These are phyloP conservation scores for Hortiboletus flavorubellus DNA, from an alignment of 768 basidiomycete genomes.

Conservation along the genomic window DNA sequence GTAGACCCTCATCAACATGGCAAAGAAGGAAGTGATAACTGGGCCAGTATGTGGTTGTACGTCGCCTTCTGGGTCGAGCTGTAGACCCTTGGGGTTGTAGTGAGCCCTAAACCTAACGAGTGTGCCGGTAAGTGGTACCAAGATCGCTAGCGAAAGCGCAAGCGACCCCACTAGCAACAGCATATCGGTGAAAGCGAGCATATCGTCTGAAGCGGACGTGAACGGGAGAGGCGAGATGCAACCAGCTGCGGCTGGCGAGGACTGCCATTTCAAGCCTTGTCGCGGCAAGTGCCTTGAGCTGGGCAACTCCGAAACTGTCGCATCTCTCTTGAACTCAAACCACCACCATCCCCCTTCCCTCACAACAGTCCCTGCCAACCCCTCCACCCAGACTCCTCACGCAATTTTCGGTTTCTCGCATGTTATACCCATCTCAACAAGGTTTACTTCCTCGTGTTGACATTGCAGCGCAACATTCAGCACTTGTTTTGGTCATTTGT, in stretches of 20 bases:
- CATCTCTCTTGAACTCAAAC: constrained; percentile 31
- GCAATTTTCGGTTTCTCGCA: background rate
- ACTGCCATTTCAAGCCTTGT: constrained; percentile 10
- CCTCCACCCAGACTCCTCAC: background rate
- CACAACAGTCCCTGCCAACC: background rate
- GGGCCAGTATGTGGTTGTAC: constrained; percentile 77
- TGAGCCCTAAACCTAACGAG: constrained; percentile 79
- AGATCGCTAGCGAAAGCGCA: constrained; percentile 50
- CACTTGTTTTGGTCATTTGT: background rate
- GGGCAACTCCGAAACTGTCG: constrained; percentile 14
- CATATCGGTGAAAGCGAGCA: constrained; percentile 37
- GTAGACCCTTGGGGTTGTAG: constrained; percentile 82
- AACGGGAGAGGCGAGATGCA: background rate
- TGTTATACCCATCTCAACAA: background rate
- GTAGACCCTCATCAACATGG: constrained; percentile 69
- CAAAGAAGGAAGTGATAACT: constrained; percentile 70
- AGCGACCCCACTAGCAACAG: constrained; percentile 45
- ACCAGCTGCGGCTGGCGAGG: background rate
- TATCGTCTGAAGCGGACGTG: constrained; percentile 9
- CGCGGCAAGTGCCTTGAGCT: constrained; percentile 29
- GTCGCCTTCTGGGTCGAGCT: constrained; percentile 72
- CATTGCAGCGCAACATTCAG: background rate
- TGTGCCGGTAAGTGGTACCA: constrained; percentile 63
- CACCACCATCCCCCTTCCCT: constrained; percentile 22
- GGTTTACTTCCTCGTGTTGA: background rate